These are phyloP conservation scores for Sphaerulina vaccinii DNA, from an alignment of 2,329 filamentous ascomycete species.

Conservation along the genomic window DNA sequence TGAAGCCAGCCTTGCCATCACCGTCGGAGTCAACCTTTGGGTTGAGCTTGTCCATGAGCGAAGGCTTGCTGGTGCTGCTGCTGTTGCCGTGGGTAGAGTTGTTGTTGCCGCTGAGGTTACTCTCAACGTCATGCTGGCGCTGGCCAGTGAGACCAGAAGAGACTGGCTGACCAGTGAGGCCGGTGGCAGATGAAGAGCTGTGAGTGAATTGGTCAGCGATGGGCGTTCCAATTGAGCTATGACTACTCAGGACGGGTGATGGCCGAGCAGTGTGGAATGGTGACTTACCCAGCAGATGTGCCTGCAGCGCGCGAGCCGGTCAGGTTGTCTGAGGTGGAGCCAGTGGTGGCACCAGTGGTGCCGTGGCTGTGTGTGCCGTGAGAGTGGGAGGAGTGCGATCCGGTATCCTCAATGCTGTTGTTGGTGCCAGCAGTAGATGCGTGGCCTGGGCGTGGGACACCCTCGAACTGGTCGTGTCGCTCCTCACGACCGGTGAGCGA, in stretches of 20 bases:
- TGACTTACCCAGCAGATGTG: slow-evolving; percentile 2
- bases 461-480: slow-evolving; percentile 60
- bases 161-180: not conserved
- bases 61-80: slow-evolving; percentile 43
- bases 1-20: slow-evolving; percentile 57
- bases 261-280: not conserved
- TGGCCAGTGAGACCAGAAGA: not conserved
- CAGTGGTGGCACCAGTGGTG: not conserved
- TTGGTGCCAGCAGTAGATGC: slow-evolving; percentile 7
- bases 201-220: slow-evolving; percentile 8
- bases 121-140: slow-evolving; percentile 6
- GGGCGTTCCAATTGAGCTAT: not conserved
- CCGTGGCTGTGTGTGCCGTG: slow-evolving; percentile 13
- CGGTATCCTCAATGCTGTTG: slow-evolving; percentile 11
- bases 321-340: not conserved
- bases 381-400: slow-evolving; percentile 6
- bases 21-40: slow-evolving; percentile 54
- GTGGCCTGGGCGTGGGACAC: slow-evolving; percentile 33
- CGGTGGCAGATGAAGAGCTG: not conserved
- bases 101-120: slow-evolving; percentile 6
- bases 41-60: slow-evolving; percentile 55
- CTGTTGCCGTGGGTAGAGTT: slow-evolving; percentile 7
- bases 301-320: slow-evolving; percentile 7
- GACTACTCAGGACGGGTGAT: not conserved
- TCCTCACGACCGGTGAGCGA: slow-evolving; percentile 55